Conservation (phyloP, 1,284 basidiomycete genomes). For the Naganishia cerealis region DNA sequence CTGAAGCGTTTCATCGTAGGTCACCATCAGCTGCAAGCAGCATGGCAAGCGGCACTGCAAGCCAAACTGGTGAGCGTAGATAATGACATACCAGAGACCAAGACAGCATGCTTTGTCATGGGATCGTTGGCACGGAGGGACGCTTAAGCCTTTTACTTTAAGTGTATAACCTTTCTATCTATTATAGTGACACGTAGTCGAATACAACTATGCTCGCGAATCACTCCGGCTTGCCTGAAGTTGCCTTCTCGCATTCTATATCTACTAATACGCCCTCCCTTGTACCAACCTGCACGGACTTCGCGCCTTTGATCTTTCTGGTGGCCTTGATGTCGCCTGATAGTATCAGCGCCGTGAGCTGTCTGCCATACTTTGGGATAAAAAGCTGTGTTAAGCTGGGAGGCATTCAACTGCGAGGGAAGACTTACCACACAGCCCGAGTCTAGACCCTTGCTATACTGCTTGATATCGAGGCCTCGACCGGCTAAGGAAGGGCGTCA, state of each 20-base stretch:
- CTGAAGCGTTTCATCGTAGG: too few species aligned
- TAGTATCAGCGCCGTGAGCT: slow-evolving; percentile 48
- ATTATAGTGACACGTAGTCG: neutral
- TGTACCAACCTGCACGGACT: slow-evolving; percentile 42
- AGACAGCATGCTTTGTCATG: too few species aligned
- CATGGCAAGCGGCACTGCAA: too few species aligned
- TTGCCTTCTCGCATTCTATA: slow-evolving; percentile 43
- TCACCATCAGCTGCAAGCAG: too few species aligned
- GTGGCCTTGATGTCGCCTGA: slow-evolving; percentile 40
- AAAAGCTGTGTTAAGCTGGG: neutral
- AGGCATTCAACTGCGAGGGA: neutral
- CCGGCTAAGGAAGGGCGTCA: slow-evolving; percentile 55
- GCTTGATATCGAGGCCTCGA: slow-evolving; percentile 71
- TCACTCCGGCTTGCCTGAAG: slow-evolving; percentile 33
- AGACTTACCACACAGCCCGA: slow-evolving; percentile 68
- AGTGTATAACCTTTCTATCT: neutral
- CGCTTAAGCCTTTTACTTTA: neutral
- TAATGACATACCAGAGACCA: too few species aligned
- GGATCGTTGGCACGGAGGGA: too few species aligned
- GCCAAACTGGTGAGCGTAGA: too few species aligned
- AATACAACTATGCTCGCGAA: neutral
- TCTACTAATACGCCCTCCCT: slow-evolving; percentile 43
- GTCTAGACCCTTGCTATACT: slow-evolving; percentile 77
- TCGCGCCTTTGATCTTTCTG: slow-evolving; percentile 33
- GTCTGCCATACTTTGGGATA: slow-evolving; percentile 43